Base-by-base conservation (phyloP, 1,284 basidiomycete genomes). In the Takashimella tepidaria region DNA sequence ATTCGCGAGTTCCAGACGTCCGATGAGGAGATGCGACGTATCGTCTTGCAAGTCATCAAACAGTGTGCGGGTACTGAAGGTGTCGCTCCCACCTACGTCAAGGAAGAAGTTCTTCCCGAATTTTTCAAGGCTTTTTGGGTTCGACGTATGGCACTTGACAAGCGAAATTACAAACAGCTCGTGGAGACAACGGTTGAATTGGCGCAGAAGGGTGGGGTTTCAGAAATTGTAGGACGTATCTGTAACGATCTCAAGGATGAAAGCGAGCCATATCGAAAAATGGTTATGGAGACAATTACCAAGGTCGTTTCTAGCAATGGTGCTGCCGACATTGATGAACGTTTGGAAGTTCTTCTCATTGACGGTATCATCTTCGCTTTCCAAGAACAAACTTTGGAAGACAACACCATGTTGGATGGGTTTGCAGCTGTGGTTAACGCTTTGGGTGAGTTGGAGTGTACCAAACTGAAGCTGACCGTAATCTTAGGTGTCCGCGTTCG, bases 21-120 rank as follows among this genome's bases (percentile, higher is more conserved):
- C 8, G 96, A 98, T 73, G 96, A 98, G 76, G 96, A 98, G 80
- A 98, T 99, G 96, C 96, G 98, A 81, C 96, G 98, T 81, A 98
- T 98, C 64, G 95, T 99, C 3, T 79, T 98, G 49, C 98, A 98
- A 75, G 96, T 98, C 51, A 93, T 98, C 69, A 96, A 98, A 77
- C 95, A 99, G 74, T 98, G 96, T 70, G 91, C 96, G 40, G 89
- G 90, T 5, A 98, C 96, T 0, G 96, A 98, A 69, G 93, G 92
- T 78, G 93, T 97, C 41, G 91, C 90, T 0, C 84, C 92, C 3
- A 82, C 84, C 26, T 98, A 96, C 72, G 93, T 98, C 72, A 92
- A 92, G 65, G 87, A 96, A 66, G 95, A 98, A 72, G 95, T 98
- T 57, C 81, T 98, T 1, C 96, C 96, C n/a, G 93, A 98, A 76